These are phyloP conservation scores for Eucalyptus viminalis DNA, from an alignment of 345 rosid genomes.

Conservation along the genomic window DNA sequence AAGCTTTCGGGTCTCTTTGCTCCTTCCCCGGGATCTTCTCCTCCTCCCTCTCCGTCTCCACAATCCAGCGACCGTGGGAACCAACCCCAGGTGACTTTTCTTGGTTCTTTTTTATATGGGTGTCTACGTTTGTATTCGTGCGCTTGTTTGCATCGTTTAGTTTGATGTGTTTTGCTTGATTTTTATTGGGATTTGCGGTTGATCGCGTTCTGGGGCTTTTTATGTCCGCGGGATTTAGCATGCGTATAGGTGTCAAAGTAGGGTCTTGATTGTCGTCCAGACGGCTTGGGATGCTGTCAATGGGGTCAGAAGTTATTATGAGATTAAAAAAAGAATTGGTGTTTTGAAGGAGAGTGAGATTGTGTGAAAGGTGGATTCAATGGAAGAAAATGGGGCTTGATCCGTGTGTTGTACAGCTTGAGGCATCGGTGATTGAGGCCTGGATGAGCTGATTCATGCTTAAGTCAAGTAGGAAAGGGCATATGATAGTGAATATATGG, in stretches of 20 bases:
- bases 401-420: neutral
- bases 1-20: slow-evolving; percentile 61
- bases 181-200: neutral
- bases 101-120: neutral
- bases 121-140: neutral
- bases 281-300: neutral
- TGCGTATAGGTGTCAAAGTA: neutral
- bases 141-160: neutral
- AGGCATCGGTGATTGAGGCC: neutral
- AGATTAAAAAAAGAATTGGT: neutral
- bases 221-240: neutral
- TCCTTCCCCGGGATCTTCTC: slow-evolving; percentile 37
- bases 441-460: neutral
- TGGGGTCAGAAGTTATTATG: neutral
- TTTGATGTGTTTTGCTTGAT: neutral
- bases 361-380: neutral
- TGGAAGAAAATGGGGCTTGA: neutral
- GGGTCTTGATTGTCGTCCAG: neutral
- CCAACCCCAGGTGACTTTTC: slow-evolving; percentile 29
- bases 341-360: neutral
- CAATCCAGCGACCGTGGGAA: neutral
- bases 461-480: neutral
- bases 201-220: neutral
- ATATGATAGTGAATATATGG: neutral
- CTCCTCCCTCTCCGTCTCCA: neutral